Evolutionary conservation across 441 rosid species (phyloP), one percentile per base, ranked within the genome.

Genomic region (Brassica balearica): DNA sequence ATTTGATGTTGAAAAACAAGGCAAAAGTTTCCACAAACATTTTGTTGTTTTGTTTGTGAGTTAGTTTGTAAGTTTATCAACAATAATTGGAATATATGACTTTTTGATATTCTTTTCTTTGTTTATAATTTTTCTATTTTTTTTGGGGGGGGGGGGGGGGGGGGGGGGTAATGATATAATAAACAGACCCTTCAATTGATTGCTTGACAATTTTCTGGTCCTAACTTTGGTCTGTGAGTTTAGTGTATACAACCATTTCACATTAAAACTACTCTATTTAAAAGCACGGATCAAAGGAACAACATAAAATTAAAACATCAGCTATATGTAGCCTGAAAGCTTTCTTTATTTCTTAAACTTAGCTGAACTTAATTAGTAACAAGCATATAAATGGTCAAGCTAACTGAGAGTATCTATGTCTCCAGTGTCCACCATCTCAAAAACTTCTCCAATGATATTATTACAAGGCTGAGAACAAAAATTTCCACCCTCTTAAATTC

Each of bases 21-120:
- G 32, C 29, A 66, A 78, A 78, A 66, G 32, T 43, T 41, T 71
- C 12, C 63, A 58, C 72, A 72, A 77, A 72, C 73, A 58, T 32
- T 32, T 59, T 4, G 12, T 43, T 43, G 46, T 62, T 78, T 72
- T 72, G 77, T 72, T 77, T 46, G 72, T 43, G 53, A 41, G 48
- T 72, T 78, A 66, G 72, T 72, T 65, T 58, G 41, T 67, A 25
- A 19, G 19, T 56, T 58, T 66, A 59, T 66, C 41, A 38, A 65
- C 36, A 64, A 43, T 43, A 43, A 43, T 11, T 43, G 51, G 14
- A 43, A 43, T 25, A 15, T 55, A 55, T 55, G 4, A 55, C 22
- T 6, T 55, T 55, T 55, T 55, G 22, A 15, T 55, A 15, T 2
- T 15, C 7, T 53, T n/a, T 53, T 53, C 58, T 51, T 14, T 53